These are phyloP conservation scores for Chalciporus chontae DNA, from an alignment of 768 basidiomycete species.

Conservation along the genomic window DNA sequence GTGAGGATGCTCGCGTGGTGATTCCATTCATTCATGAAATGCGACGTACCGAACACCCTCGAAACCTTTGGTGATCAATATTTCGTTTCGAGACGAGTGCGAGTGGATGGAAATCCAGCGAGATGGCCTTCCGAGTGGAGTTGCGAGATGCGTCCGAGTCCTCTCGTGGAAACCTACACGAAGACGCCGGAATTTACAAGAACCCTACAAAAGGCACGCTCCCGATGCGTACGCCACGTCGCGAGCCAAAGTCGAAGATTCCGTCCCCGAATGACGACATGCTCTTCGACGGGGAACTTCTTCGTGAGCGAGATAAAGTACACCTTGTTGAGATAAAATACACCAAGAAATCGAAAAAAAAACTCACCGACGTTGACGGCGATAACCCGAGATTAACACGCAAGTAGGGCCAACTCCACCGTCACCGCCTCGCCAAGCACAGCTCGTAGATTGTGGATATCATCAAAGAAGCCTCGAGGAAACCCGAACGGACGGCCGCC, in stretches of 20 bases:
- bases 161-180: no score
- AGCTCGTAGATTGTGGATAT: background rate
- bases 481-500: background rate
- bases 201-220: background rate
- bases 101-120: no score
- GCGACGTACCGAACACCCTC: background rate
- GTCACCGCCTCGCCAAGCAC: no score
- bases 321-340: no score
- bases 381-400: no score
- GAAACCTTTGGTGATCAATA: background rate
- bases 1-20: background rate
- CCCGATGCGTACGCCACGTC: background rate
- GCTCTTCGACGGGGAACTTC: background rate
- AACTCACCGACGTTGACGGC: no score
- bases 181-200: no score
- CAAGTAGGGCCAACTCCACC: no score
- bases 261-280: background rate
- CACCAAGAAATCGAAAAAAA: no score
- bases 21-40: background rate
- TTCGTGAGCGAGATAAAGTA: background rate
- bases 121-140: no score
- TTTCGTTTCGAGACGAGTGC: background rate
- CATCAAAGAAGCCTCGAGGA: background rate
- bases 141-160: no score
- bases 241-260: background rate